A percentile compares a stretch with the other conserved stretches of the same genome.
phyloP scores from a whole-genome alignment of 257 asterid genomes.

The Nicotiana obtusifolia region DNA sequence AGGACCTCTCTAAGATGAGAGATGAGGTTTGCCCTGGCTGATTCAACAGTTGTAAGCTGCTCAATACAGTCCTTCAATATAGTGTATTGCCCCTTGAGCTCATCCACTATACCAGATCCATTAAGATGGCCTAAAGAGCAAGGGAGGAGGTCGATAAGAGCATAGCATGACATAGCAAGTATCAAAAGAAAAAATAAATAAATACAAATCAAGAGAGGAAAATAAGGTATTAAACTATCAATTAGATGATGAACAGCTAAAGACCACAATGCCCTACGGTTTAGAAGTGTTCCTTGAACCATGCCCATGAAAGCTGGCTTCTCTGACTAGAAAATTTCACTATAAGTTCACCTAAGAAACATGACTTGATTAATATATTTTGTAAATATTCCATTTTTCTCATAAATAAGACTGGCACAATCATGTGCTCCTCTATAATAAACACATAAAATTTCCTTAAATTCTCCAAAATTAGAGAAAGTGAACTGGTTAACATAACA shows the following conservation, averaged over 20 bases:
- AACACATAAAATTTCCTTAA: background rate
- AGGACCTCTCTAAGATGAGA: slow-evolving; percentile 69
- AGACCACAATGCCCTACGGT: background rate
- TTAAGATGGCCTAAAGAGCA: slow-evolving; percentile 26
- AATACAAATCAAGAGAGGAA: background rate
- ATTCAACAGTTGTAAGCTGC: slow-evolving; percentile 55
- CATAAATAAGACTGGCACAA: background rate
- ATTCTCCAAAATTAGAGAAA: background rate
- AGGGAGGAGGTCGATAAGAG: background rate
- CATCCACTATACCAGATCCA: slow-evolving; percentile 40
- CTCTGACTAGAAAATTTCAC: background rate
- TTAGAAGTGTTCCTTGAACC: background rate
- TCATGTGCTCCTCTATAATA: background rate
- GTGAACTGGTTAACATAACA: background rate
- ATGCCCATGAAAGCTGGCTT: background rate
- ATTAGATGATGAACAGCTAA: background rate
- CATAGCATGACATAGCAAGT: background rate
- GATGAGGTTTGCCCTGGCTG: slow-evolving; percentile 66
- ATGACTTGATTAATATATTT: background rate
- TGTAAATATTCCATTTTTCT: background rate
- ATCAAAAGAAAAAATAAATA: background rate
- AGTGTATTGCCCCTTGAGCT: slow-evolving; percentile 65
- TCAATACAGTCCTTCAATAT: slow-evolving; percentile 66
- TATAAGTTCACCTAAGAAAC: background rate
- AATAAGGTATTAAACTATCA: background rate